Evolutionary conservation across 331 rosid genomes (phyloP).

Genomic region (Arachis monticola): DNA sequence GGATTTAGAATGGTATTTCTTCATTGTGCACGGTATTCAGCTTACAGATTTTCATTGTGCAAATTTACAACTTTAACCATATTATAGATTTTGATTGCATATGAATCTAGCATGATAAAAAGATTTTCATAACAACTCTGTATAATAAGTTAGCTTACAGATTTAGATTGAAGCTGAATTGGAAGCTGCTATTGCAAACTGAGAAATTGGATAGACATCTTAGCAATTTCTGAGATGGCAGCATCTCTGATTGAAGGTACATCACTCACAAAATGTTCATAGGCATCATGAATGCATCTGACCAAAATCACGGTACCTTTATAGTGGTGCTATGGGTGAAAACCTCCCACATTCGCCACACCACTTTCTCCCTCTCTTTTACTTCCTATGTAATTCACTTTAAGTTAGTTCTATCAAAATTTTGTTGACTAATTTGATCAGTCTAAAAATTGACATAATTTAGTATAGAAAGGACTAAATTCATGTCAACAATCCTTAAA

Average conservation of each 20-base stretch:
- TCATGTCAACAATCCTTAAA: too few species aligned
- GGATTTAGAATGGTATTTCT: too few species aligned
- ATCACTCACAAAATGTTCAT: slow-evolving; percentile 70
- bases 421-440: too few species aligned
- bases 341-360: slow-evolving; percentile 81
- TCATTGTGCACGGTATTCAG: too few species aligned
- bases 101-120: too few species aligned
- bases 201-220: slow-evolving; percentile 65
- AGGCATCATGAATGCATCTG: slow-evolving; percentile 85
- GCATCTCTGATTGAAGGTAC: slow-evolving; percentile 53
- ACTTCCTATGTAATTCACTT: slow-evolving; percentile 61
- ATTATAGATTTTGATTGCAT: too few species aligned
- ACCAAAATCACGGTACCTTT: slow-evolving; percentile 76
- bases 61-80: not conserved
- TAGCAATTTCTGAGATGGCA: slow-evolving; percentile 85
- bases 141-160: too few species aligned
- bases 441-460: too few species aligned
- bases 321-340: slow-evolving; percentile 53
- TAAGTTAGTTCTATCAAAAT: not conserved
- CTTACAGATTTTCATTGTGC: too few species aligned
- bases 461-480: too few species aligned
- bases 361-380: slow-evolving; percentile 81
- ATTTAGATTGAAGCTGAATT: slow-evolving; percentile 15
- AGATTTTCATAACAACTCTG: too few species aligned
- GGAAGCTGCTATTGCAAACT: slow-evolving; percentile 51